phyloP scores from a whole-genome alignment of 192 early-diverging fungal species.

The Lobulomyces angularis region DNA sequence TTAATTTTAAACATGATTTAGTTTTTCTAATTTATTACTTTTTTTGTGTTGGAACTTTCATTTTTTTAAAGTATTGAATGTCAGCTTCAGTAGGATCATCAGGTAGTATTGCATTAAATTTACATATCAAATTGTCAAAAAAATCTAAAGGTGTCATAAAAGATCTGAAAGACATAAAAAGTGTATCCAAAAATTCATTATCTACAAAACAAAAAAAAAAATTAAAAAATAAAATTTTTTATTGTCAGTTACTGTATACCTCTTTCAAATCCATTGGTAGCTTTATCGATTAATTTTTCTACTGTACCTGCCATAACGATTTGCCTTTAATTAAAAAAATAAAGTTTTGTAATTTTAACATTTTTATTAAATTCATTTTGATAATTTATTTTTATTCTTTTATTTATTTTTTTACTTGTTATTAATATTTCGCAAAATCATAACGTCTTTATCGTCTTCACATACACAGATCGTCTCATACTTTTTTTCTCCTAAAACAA shows the following conservation, averaged over 20 bases:
- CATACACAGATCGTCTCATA: constrained; percentile 33
- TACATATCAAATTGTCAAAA: constrained; percentile 29
- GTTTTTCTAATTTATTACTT: constrained; percentile 13
- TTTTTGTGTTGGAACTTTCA: constrained; percentile 33
- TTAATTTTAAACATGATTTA: not conserved
- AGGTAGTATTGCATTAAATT: constrained; percentile 30
- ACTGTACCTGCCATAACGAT: constrained; percentile 38
- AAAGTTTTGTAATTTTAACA: too few relatives aligned
- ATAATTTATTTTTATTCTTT: too few relatives aligned
- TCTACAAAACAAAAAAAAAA: constrained; percentile 11
- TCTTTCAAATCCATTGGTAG: constrained; percentile 29
- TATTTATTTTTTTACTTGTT: constrained; percentile 35
- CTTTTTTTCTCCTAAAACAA: constrained; percentile 29
- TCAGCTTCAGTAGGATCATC: constrained; percentile 29
- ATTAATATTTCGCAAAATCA: constrained; percentile 26
- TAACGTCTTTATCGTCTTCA: constrained; percentile 34
- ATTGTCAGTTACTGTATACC: too few relatives aligned
- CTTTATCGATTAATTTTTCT: constrained; percentile 34
- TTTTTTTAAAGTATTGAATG: constrained; percentile 26
- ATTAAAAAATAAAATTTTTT: too few relatives aligned
- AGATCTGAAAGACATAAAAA: constrained; percentile 37
- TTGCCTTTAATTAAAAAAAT: constrained; percentile 13
- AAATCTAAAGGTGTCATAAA: constrained; percentile 40
- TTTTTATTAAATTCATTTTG: too few relatives aligned
- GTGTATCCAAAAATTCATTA: constrained; percentile 30